These are phyloP conservation scores for Elongisporangium prolatum DNA, from an alignment of 352 stramenopile genomes.

Conservation along the genomic window DNA sequence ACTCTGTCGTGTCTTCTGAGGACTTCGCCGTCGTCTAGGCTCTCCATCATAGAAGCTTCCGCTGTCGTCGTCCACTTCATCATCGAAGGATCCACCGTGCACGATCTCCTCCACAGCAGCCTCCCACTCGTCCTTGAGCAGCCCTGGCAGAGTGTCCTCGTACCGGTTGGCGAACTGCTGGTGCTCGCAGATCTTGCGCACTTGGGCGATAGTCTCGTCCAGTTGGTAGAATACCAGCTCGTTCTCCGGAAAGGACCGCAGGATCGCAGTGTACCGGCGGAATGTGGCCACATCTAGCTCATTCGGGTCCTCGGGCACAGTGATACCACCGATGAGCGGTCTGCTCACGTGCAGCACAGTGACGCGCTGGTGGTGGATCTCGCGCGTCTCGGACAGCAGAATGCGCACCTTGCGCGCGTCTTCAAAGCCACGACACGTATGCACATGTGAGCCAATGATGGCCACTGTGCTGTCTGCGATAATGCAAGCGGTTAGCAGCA, in stretches of 20 bases:
- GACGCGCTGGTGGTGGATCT: slow-evolving; percentile 45
- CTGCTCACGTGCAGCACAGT: slow-evolving; percentile 68
- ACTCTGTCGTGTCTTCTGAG: neutral
- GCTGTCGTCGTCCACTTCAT: slow-evolving; percentile 18
- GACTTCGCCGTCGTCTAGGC: slow-evolving; percentile 1
- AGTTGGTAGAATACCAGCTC: slow-evolving; percentile 68
- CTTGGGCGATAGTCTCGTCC: slow-evolving; percentile 56
- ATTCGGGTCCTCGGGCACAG: slow-evolving; percentile 62
- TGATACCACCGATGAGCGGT: slow-evolving; percentile 57
- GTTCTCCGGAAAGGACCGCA: slow-evolving; percentile 70
- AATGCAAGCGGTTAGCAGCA: neutral
- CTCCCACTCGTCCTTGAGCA: slow-evolving; percentile 54
- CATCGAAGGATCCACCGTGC: slow-evolving; percentile 39
- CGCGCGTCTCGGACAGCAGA: slow-evolving; percentile 57
- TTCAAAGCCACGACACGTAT: slow-evolving; percentile 42
- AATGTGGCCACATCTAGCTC: slow-evolving; percentile 75
- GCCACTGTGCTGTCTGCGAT: slow-evolving; percentile 41
- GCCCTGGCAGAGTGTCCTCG: slow-evolving; percentile 31
- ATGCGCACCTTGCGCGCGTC: slow-evolving; percentile 61
- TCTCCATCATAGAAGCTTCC: slow-evolving; percentile 10
- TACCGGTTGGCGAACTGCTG: slow-evolving; percentile 42
- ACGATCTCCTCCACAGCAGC: slow-evolving; percentile 50
- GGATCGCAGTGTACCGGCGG: slow-evolving; percentile 67
- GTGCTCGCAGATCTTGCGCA: slow-evolving; percentile 48
- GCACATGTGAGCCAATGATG: slow-evolving; percentile 53